Conservation (phyloP, 1,139 yeast species). For the Schwanniomyces etchellsii region DNA sequence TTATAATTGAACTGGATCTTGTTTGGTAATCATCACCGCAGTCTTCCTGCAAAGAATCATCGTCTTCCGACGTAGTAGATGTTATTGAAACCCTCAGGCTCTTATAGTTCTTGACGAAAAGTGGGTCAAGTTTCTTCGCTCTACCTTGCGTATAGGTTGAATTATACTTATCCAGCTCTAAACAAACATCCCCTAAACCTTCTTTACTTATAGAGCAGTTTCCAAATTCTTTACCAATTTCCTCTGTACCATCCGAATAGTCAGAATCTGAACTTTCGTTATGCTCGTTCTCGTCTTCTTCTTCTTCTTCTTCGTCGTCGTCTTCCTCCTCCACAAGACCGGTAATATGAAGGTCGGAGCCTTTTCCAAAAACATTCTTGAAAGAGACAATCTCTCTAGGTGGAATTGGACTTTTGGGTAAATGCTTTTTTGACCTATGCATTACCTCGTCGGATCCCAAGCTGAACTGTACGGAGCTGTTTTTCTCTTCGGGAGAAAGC, state of each 20-base stretch:
- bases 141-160: background rate
- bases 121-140: conserved; percentile 1
- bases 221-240: conserved; percentile 14
- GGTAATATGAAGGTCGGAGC: background rate
- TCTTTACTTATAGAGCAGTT: background rate
- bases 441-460: background rate
- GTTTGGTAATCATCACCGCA: conserved; percentile 28
- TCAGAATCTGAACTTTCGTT: conserved; percentile 9
- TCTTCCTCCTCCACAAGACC: conserved; percentile 5
- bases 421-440: conserved; percentile 1
- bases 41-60: conserved; percentile 14
- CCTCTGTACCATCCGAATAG: conserved; percentile 7
- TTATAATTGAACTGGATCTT: conserved; percentile 38
- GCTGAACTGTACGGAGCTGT: background rate
- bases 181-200: background rate
- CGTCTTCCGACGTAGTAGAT: conserved; percentile 10
- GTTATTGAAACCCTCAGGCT: conserved; percentile 4
- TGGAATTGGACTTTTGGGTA: conserved; percentile 30
- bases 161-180: background rate
- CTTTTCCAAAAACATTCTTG: conserved; percentile 24
- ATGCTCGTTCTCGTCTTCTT: conserved; percentile 13
- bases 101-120: conserved; percentile 3
- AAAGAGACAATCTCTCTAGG: conserved; percentile 19
- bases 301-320: conserved; percentile 12
- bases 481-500: background rate